These are phyloP conservation scores for Cladosporium sp. DNA, from an alignment of 2,329 filamentous ascomycete species.

Conservation along the genomic window DNA sequence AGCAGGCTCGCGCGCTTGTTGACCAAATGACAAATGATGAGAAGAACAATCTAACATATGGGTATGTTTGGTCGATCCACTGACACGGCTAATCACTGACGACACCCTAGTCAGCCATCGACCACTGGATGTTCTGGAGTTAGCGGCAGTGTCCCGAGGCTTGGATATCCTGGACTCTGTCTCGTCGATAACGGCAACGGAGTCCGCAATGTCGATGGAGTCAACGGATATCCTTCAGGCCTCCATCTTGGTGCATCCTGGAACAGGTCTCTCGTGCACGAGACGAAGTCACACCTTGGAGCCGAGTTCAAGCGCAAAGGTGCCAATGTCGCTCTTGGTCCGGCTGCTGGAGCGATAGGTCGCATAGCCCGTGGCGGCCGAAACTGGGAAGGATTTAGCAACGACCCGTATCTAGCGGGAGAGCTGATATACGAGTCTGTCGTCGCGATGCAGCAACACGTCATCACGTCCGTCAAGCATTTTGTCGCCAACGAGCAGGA, in stretches of 20 bases:
- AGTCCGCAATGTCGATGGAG: slow-evolving; percentile 26
- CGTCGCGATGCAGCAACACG: slow-evolving; percentile 37
- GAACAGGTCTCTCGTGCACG: slow-evolving; percentile 31
- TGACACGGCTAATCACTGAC: not conserved
- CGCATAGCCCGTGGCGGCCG: slow-evolving; percentile 26
- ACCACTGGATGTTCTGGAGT: slow-evolving; percentile 63
- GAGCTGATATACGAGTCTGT: slow-evolving; percentile 25
- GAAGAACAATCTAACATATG: slow-evolving; percentile 31
- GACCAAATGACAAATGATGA: slow-evolving; percentile 30
- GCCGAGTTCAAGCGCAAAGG: slow-evolving; percentile 30
- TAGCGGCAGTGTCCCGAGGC: slow-evolving; percentile 46
- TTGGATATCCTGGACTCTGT: slow-evolving; percentile 37
- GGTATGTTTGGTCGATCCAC: slow-evolving; percentile 27
- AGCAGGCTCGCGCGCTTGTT: slow-evolving; percentile 27
- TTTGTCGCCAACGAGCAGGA: slow-evolving; percentile 28
- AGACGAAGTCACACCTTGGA: slow-evolving; percentile 30
- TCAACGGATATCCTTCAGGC: slow-evolving; percentile 34
- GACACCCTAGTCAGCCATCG: not conserved
- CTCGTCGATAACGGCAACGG: slow-evolving; percentile 35
- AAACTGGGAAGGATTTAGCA: slow-evolving; percentile 27
- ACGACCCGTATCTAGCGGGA: slow-evolving; percentile 25
- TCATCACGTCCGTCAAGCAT: slow-evolving; percentile 35
- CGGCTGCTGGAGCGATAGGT: slow-evolving; percentile 36
- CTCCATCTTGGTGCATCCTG: slow-evolving; percentile 46
- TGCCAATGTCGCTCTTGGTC: slow-evolving; percentile 35